Base-by-base conservation (phyloP, 345 rosid species). In the Psidium friedrichsthalianum region DNA sequence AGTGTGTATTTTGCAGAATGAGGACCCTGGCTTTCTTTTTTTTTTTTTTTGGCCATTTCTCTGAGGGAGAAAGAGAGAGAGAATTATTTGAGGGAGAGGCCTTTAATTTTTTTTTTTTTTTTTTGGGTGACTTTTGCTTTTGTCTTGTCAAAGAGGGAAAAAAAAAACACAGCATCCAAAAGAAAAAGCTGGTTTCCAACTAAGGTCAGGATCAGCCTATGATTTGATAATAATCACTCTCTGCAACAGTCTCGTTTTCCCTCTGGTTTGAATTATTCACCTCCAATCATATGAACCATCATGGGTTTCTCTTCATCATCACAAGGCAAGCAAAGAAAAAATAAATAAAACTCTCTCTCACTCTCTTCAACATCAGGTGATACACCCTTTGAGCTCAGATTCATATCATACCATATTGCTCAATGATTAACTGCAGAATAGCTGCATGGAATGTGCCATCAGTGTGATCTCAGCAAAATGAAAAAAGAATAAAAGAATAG, bases 201-300 rank as follows among this genome's bases (percentile, higher is more conserved):
- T 69, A 69, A 69, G 80, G 80, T 69, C 80, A 69, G 47, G 80
- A 69, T 69, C 80, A 69, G 13, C 86, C 83, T 52, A 84, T 84
- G 82, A 84, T 84, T 74, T 74, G 61, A 74, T 74, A 47, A 84
- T 84, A 84, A 84, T 84, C 78, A 64, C 82, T 29, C 82, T 51
- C 64, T 36, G 82, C 55, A 57, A 44, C 54, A 84, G 22, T 51
- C 27, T 59, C 47, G 10, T 55, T 57, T 57, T 52, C 74, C 12
- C 24, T 84, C 54, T 42, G 8, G 32, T 69, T 69, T 85, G 54
- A 55, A 84, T 51, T 25, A 16, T n/a, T 49, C 47, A 74, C 81
- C 56, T 15, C 85, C 85, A 84, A 84, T 84, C 74, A 84, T 84
- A 58, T 69, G 53, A 84, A 51, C 78, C 11, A 47, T 47, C 4